phyloP scores from a whole-genome alignment of 164 flowering plant species.

The Akebia trifoliata region DNA sequence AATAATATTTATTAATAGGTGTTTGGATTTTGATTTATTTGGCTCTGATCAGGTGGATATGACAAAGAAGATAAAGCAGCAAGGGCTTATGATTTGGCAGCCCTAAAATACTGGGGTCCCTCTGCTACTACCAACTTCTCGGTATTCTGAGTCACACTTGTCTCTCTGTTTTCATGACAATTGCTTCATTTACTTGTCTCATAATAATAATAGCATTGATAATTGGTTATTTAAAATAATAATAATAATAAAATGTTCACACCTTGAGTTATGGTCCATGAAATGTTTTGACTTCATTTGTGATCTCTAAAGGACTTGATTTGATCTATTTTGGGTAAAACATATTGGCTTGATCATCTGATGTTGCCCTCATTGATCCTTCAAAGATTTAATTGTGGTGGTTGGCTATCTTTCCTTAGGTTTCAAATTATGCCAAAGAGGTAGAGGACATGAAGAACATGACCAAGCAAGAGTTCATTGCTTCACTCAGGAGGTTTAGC shows the following conservation, averaged over 20 bases:
- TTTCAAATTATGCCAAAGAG: conserved; percentile 18
- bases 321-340: too few relatives aligned
- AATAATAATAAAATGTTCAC: too few relatives aligned
- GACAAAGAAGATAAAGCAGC: conserved; percentile 94
- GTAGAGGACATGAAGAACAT: conserved; percentile 30
- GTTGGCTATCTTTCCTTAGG: conserved; percentile 8
- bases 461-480: conserved; percentile 25
- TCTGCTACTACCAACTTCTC: conserved; percentile 84
- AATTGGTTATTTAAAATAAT: too few relatives aligned
- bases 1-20: too few relatives aligned
- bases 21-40: too few relatives aligned
- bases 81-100: conserved; percentile 54
- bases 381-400: not conserved
- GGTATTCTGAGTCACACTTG: conserved; percentile 32
- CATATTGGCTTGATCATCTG: too few relatives aligned
- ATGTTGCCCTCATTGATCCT: not conserved
- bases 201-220: too few relatives aligned
- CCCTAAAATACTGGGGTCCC: conserved; percentile 72
- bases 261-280: too few relatives aligned
- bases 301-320: too few relatives aligned
- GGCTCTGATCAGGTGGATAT: conserved; percentile 56
- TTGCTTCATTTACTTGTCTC: too few relatives aligned
- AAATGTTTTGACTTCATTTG: too few relatives aligned
- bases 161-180: too few relatives aligned
- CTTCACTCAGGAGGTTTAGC: conserved; percentile 24